Evolutionary conservation across 139 green algal genomes (phyloP), one percentile per base, ranked within the genome.

Genomic region (Desmodesmus armatus): DNA sequence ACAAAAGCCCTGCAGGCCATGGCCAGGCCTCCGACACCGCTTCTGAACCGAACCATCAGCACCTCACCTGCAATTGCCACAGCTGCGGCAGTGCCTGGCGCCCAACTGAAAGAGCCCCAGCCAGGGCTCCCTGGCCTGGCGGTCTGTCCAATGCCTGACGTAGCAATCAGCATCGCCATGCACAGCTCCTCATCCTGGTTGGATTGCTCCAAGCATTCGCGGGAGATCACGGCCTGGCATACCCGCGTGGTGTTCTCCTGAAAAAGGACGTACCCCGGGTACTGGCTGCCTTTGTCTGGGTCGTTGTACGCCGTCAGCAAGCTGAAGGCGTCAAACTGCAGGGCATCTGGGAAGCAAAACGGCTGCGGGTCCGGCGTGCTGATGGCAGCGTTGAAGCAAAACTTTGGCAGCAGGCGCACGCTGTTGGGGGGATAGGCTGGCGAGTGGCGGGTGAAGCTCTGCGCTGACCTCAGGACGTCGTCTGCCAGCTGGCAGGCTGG

Each of bases 221-320:
- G 35, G 25, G 55, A 72, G 53, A 82, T 58, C 0, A 55, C 72
- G 37, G 29, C 17, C 37, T 71, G 9, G 25, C 76, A 82, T 21
- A 82, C 76, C 4, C 76, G 76, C n/a, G 53, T 82, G 9, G 76
- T 82, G 76, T 82, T 82, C 37, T 71, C 7, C 55, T 82, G 76
- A 9, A 60, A 71, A 53, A 82, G 76, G 2, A 72, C 15, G 37
- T 82, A 82, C 2, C 55, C 76, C 0, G 55, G 41, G 41, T 51
- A 82, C 39, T 71, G 76, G 15, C 55, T 44, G 25, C 76, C 76
- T 1, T 31, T 25, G 17, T 72, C 62, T 3, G 76, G 37, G n/a
- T 82, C 76, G 29, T 58, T 67, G 40, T 37, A 58, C 3, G 55
- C n/a, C n/a, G 76, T 31, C 29, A 55, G 15, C 3, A 60, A 21